phyloP scores from a whole-genome alignment of 352 stramenopile species.

The Phytophthora citricola region DNA sequence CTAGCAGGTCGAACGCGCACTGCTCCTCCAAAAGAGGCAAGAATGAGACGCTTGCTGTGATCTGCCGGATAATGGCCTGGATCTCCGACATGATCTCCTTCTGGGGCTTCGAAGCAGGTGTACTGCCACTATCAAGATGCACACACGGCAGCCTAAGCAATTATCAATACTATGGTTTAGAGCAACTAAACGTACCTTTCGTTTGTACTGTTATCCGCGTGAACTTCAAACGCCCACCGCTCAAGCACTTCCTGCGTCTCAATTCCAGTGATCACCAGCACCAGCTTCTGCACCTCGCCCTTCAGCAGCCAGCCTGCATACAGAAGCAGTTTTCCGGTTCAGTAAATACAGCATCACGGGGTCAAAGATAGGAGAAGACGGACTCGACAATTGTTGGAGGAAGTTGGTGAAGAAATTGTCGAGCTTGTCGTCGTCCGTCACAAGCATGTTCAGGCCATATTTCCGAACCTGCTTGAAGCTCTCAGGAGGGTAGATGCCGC shows the following conservation, averaged over 20 bases:
- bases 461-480: slow-evolving; percentile 98
- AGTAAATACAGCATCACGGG: slow-evolving; percentile 1
- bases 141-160: slow-evolving; percentile 4
- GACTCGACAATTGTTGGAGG: slow-evolving; percentile 90
- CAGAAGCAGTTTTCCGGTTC: not conserved
- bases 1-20: slow-evolving; percentile 98
- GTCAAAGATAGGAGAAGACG: slow-evolving; percentile 7
- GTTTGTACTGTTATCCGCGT: slow-evolving; percentile 62
- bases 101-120: slow-evolving; percentile 62
- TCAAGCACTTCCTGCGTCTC: slow-evolving; percentile 98
- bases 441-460: slow-evolving; percentile 98
- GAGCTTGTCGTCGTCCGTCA: slow-evolving; percentile 97
- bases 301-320: slow-evolving; percentile 93
- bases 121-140: slow-evolving; percentile 24
- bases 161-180: too few relatives aligned
- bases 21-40: slow-evolving; percentile 97
- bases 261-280: slow-evolving; percentile 98
- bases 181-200: slow-evolving; percentile 38
- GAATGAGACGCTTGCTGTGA: slow-evolving; percentile 99
- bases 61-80: slow-evolving; percentile 99
- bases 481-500: slow-evolving; percentile 99
- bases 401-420: slow-evolving; percentile 96
- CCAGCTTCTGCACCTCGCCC: slow-evolving; percentile 96
- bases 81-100: slow-evolving; percentile 99
- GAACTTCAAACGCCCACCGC: slow-evolving; percentile 98